Evolutionary conservation across 2,329 filamentous ascomycete species (phyloP), one percentile per base, ranked within the genome.

Genomic region (Cadophora sp.): DNA sequence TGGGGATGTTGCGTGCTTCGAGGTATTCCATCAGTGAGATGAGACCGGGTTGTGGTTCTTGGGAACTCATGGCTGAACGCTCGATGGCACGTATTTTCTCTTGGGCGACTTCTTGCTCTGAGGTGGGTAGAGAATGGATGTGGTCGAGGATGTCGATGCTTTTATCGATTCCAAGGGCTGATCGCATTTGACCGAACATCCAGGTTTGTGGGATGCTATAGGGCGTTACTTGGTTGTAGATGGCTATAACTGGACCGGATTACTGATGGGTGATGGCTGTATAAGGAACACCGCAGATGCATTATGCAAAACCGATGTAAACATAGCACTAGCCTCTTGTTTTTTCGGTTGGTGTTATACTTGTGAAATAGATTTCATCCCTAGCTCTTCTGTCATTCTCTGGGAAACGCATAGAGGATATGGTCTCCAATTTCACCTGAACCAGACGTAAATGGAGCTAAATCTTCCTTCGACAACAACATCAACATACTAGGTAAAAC

Each of bases 161-260:
- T 77, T 90, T 91, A 69, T 87, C 78, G 73, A 98, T 97, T 59
- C 83, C 84, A 18, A 98, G 86, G 8, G 88, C 90, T 16, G 81
- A 77, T 71, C 90, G 90, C 95, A 99, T 98, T 76, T 96, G 86
- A 22, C 81, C 79, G 80, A 98, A 98, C 95, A 98, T 99, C 85
- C 97, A 93, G 73, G 91, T 96, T 80, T 98, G 95, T 0, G 95
- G 95, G 66, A 94, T 82, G 78, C 94, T 97, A 51, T 33, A 27
- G 20, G 20, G 41, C 30, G n/a, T 51, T n/a, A 41, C 13, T 43
- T 27, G 20, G 20, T 30, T 20, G 7, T 13, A 43, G 36, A 43
- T 36, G 18, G 24, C 24, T 30, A 6, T 39, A 39, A 39, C 36
- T 39, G 7, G 36, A 11, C 36, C 36, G 27, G 41, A 33, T 8